Evolutionary conservation across 345 rosid species (phyloP).

Genomic region (Jatropha curcas): DNA sequence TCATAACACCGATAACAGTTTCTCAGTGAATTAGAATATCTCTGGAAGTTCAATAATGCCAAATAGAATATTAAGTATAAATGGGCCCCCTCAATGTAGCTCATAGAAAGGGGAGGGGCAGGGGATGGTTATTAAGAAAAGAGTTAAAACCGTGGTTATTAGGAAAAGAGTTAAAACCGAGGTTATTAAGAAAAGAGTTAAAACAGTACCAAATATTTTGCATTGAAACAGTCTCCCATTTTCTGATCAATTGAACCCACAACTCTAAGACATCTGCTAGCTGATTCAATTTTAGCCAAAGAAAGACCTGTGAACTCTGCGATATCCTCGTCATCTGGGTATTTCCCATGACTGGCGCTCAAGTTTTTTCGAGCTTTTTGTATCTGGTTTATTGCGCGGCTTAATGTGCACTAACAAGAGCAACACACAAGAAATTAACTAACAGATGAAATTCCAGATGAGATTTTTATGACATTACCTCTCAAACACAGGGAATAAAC

Average conservation of each 20-base stretch:
- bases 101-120: background rate
- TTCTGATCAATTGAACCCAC: slow-evolving; percentile 79
- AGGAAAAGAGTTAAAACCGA: slow-evolving; percentile 1
- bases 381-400: slow-evolving; percentile 54
- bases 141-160: slow-evolving; percentile 9
- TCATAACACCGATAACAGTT: background rate
- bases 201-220: slow-evolving; percentile 60
- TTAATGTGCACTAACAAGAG: slow-evolving; percentile 42
- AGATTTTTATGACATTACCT: background rate
- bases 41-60: background rate
- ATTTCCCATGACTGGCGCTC: slow-evolving; percentile 48
- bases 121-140: background rate
- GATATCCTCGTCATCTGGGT: slow-evolving; percentile 58
- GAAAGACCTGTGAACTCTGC: slow-evolving; percentile 62
- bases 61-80: background rate
- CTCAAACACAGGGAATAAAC: slow-evolving; percentile 21
- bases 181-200: background rate
- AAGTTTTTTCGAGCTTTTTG: slow-evolving; percentile 65
- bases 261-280: slow-evolving; percentile 62
- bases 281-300: slow-evolving; percentile 64
- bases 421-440: slow-evolving; percentile 12
- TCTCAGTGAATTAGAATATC: slow-evolving; percentile 9
- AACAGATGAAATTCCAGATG: slow-evolving; percentile 14
- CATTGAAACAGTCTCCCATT: slow-evolving; percentile 45
- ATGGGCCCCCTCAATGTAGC: background rate